Evolutionary conservation across 345 rosid species (phyloP).

Genomic region (Camelina hispida): DNA sequence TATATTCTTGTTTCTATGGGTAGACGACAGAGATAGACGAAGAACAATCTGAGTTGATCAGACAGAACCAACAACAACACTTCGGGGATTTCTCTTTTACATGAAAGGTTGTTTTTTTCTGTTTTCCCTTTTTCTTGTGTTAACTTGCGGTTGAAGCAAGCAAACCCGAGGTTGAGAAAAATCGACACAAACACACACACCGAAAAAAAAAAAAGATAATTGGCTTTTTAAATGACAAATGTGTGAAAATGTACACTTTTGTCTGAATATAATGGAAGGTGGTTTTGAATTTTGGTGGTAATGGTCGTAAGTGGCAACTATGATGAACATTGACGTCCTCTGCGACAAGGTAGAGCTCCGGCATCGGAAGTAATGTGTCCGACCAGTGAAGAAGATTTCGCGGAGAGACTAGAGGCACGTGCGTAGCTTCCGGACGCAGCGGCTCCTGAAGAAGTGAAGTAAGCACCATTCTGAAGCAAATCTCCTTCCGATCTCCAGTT

Average conservation of each 20-base stretch:
- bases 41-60: constrained; percentile 39
- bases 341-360: constrained; percentile 73
- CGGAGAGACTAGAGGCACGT: constrained; percentile 91
- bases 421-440: constrained; percentile 87
- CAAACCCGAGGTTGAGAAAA: constrained; percentile 45
- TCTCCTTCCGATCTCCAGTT: constrained; percentile 98
- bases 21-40: constrained; percentile 24
- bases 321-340: constrained; percentile 58
- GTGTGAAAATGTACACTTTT: constrained; percentile 48
- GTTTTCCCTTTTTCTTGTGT: constrained; percentile 24
- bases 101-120: constrained; percentile 29
- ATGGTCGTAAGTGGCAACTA: constrained; percentile 31
- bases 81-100: constrained; percentile 38
- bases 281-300: constrained; percentile 20
- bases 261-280: constrained; percentile 33
- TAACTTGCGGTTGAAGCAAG: constrained; percentile 43
- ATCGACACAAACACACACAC: constrained; percentile 41
- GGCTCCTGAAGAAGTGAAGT: constrained; percentile 88
- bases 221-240: constrained; percentile 43
- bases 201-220: constrained; percentile 13
- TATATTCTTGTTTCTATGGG: constrained; percentile 19
- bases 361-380: constrained; percentile 76
- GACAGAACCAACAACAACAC: constrained; percentile 42
- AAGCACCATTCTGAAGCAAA: constrained; percentile 83
- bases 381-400: constrained; percentile 83